A percentile compares a stretch with the other conserved stretches of the same genome.
These are phyloP conservation scores for Populus euphratica DNA, from an alignment of 345 rosid genomes.

Conservation along the genomic window DNA sequence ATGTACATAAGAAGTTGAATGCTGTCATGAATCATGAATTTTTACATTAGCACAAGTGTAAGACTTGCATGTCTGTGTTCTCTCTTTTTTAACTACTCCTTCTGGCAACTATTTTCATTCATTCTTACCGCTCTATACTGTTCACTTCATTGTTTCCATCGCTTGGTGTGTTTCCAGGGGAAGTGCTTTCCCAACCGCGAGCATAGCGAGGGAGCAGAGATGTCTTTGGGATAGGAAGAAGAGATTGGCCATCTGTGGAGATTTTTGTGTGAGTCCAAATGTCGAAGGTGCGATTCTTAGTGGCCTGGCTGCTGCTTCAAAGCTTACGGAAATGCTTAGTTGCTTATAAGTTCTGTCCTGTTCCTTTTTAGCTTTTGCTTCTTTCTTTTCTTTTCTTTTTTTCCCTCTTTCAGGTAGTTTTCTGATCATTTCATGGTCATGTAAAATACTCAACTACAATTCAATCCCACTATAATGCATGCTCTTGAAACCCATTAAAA, in stretches of 20 bases:
- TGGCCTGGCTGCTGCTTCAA: constrained; percentile 71
- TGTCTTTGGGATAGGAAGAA: constrained; percentile 60
- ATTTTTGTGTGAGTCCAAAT: constrained; percentile 76
- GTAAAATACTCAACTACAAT: too few relatives aligned
- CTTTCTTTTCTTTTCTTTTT: too few relatives aligned
- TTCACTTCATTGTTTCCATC: not conserved
- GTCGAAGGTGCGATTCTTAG: constrained; percentile 84
- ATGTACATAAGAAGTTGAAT: too few relatives aligned
- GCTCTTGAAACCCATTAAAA: too few relatives aligned
- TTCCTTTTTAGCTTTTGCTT: not conserved
- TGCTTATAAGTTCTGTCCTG: constrained; percentile 19
- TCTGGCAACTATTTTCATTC: not conserved
- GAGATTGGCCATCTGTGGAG: constrained; percentile 73
- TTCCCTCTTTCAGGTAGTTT: not conserved
- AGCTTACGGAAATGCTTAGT: constrained; percentile 44
- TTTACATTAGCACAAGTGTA: not conserved
- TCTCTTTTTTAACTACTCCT: not conserved
- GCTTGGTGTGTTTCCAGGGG: constrained; percentile 45
- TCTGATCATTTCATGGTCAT: not conserved
- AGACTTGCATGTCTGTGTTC: not conserved
- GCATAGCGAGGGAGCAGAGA: constrained; percentile 63
- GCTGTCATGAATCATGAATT: too few relatives aligned
- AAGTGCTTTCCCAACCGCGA: constrained; percentile 78
- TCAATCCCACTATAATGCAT: too few relatives aligned
- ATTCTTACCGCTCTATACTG: not conserved